These are phyloP conservation scores for Candida pseudoviswanathii DNA, from an alignment of 1,139 yeast species.

Conservation along the genomic window DNA sequence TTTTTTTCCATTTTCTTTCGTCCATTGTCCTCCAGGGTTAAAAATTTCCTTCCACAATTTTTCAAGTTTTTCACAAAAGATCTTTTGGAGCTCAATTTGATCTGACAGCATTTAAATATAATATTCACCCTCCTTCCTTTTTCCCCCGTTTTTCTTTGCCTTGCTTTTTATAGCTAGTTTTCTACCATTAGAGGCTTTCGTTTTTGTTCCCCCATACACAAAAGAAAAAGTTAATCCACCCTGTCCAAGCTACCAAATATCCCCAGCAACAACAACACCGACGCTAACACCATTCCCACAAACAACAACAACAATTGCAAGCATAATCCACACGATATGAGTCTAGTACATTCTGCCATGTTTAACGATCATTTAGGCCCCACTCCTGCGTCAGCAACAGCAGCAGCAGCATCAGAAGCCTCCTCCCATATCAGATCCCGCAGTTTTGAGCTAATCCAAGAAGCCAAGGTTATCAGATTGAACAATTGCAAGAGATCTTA, in stretches of 20 bases:
- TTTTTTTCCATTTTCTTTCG: not conserved
- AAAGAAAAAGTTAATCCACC: not conserved
- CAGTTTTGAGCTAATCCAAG: slow-evolving; percentile 31
- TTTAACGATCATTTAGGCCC: slow-evolving; percentile 29
- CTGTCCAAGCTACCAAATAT: slow-evolving; percentile 6
- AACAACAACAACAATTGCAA: slow-evolving; percentile 1
- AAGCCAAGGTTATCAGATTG: slow-evolving; percentile 15
- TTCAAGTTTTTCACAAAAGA: not conserved
- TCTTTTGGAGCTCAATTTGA: not conserved
- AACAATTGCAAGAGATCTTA: slow-evolving; percentile 26
- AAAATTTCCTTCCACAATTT: not conserved
- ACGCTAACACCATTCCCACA: no score
- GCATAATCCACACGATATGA: slow-evolving; percentile 16
- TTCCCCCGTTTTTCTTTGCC: not conserved
- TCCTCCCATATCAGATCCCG: slow-evolving; percentile 36
- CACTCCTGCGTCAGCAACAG: not conserved
- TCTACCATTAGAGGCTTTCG: slow-evolving; percentile 1
- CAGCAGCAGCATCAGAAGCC: slow-evolving; percentile 16
- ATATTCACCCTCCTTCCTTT: not conserved
- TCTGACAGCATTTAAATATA: not conserved
- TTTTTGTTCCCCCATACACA: not conserved
- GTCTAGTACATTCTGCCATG: slow-evolving; percentile 31
- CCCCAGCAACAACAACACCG: not conserved
- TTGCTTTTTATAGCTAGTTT: not conserved
- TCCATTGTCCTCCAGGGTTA: not conserved